Base-by-base conservation (phyloP, 257 asterid genomes). In the Przewalskia tangutica region DNA sequence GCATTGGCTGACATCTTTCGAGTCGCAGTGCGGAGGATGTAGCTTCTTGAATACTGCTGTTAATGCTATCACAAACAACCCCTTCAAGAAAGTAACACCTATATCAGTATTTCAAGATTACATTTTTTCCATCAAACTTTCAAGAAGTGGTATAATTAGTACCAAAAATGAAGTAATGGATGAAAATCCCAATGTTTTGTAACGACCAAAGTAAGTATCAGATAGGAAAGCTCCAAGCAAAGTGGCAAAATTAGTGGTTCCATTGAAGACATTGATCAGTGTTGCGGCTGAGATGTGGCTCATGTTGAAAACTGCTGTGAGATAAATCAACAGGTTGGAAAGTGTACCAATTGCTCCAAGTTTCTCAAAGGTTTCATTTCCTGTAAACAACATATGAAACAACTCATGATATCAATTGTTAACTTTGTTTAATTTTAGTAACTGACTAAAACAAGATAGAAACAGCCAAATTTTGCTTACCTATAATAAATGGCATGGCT, bases 401-500 rank as follows among this genome's bases (percentile, higher is more conserved):
- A 23, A 34, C 4, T 20, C 62, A 73, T 13, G 17, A 68, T 12
- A 10, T 0, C 40, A 59, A 75, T 0, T 32, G 46, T 12, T 27
- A 66, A 66, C 75, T 44, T 66, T 18, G 51, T 32, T 51, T 32
- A 14, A 53, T 8, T 51, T 16, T 76, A 27, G 6, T 65, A n/a
- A 77, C 66, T 23, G 48, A 5, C n/a, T 63, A 18, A 78, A 58
- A 3, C 5, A 48, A 60, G 54, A 7, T 18, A 58, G 18, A 58
- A 58, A 46, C 9, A 23, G 23, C 0, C 2, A 4, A 5, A 46
- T n/a, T 0, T 38, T 27, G 0, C 48, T 68, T 16, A 94, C 98
- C 98, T 40, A 94, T 90, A 2, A 94, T 91, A 60, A 81, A 94
- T 6, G 98, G 98, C 98, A 94, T 94, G 83, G 97, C 95, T 78